Conservation (phyloP, 257 asterid species). For the Buddleja alternifolia region DNA sequence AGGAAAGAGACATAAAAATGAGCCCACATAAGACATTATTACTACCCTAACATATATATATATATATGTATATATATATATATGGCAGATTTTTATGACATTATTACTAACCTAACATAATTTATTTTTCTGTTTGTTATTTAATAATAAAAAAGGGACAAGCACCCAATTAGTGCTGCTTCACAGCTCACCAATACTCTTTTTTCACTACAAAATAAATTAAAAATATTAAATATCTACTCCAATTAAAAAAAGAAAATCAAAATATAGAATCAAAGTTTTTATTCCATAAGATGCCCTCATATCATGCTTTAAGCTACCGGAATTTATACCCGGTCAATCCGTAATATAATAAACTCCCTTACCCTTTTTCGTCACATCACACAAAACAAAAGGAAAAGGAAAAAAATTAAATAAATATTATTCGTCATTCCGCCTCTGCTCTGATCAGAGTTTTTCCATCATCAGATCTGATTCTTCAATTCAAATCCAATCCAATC, state of each 20-base stretch:
- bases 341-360: conserved; percentile 4
- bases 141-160: background rate
- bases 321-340: background rate
- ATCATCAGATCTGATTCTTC: conserved; percentile 50
- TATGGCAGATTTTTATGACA: no score
- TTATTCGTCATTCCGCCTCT: conserved; percentile 22
- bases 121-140: no score
- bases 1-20: no score
- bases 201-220: background rate
- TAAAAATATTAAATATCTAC: no score
- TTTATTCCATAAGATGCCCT: conserved; percentile 30
- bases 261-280: background rate
- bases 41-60: no score
- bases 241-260: background rate
- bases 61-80: no score
- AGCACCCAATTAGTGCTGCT: conserved; percentile 8
- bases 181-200: conserved; percentile 11
- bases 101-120: no score
- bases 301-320: background rate
- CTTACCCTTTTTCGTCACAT: conserved; percentile 30
- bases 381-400: background rate
- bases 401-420: conserved; percentile 1
- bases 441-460: conserved; percentile 31
- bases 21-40: no score
- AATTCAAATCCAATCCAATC: no score